phyloP scores from a whole-genome alignment of 768 basidiomycete genomes.

The Lentinula aciculospora region DNA sequence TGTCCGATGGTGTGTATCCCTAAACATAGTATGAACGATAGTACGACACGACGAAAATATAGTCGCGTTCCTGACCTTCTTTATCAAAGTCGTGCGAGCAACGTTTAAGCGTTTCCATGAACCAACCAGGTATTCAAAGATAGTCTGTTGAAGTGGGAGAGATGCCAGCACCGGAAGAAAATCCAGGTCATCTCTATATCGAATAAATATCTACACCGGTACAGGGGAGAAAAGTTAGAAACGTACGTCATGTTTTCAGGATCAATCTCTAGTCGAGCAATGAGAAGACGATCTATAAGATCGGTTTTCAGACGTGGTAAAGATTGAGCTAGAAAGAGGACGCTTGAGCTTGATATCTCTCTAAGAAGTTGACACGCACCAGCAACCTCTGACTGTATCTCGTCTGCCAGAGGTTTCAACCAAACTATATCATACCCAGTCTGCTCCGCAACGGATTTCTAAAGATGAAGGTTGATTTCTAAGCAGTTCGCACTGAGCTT shows the following conservation, averaged over 20 bases:
- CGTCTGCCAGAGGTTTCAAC: constrained; percentile 71
- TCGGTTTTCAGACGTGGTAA: constrained; percentile 46
- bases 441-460: constrained; percentile 56
- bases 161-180: constrained; percentile 70
- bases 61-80: constrained; percentile 44
- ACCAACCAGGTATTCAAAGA: constrained; percentile 85
- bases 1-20: constrained; percentile 59
- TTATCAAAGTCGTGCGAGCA: constrained; percentile 46
- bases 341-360: neutral
- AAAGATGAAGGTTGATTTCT: constrained; percentile 5
- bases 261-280: constrained; percentile 79
- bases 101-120: constrained; percentile 87
- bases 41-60: neutral
- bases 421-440: constrained; percentile 70
- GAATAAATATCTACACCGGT: constrained; percentile 7
- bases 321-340: constrained; percentile 18
- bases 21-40: constrained; percentile 15
- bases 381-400: constrained; percentile 57
- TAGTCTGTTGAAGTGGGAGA: constrained; percentile 71
- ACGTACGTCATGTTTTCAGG: constrained; percentile 67
- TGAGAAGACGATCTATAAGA: constrained; percentile 73
- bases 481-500: neutral
- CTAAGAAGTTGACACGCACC: constrained; percentile 25
- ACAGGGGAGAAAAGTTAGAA: neutral
- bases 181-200: constrained; percentile 63